Evolutionary conservation across 208 protist species (phyloP).

Genomic region (Sergeia podlipaevii): DNA sequence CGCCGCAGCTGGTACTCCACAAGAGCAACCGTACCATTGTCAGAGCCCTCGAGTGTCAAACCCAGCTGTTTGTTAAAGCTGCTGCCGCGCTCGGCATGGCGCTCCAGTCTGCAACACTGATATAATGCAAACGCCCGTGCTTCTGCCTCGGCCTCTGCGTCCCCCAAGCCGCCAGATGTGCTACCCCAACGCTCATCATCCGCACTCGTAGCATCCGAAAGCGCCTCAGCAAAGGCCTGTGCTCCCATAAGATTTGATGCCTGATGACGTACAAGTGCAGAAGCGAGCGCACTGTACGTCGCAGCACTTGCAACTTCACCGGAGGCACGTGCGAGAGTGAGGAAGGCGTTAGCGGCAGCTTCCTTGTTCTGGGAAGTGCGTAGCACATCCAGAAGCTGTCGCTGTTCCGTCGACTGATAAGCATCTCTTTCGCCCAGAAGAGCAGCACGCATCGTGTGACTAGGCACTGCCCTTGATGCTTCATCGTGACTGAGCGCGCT

Average conservation of each 20-base stretch:
- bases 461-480: no score
- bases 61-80: constrained; percentile 47
- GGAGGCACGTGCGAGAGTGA: constrained; percentile 25
- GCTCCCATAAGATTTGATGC: constrained; percentile 35
- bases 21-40: constrained; percentile 55
- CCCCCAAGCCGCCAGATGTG: no score
- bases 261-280: constrained; percentile 38
- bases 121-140: constrained; percentile 42
- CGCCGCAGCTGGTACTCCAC: constrained; percentile 53
- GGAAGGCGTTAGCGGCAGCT: constrained; percentile 42
- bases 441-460: not conserved
- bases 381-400: constrained; percentile 21
- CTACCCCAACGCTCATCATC: constrained; percentile 41
- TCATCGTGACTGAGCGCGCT: no score
- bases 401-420: constrained; percentile 12
- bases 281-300: constrained; percentile 26
- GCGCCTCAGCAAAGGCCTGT: constrained; percentile 24
- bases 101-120: constrained; percentile 32
- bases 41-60: constrained; percentile 52
- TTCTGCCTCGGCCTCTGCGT: constrained; percentile 39
- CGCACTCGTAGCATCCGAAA: constrained; percentile 28
- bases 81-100: constrained; percentile 42
- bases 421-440: not conserved
- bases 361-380: constrained; percentile 20
- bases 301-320: constrained; percentile 16